Base-by-base conservation (phyloP, 2,329 filamentous ascomycete species). In the Colletotrichum abscissum region DNA sequence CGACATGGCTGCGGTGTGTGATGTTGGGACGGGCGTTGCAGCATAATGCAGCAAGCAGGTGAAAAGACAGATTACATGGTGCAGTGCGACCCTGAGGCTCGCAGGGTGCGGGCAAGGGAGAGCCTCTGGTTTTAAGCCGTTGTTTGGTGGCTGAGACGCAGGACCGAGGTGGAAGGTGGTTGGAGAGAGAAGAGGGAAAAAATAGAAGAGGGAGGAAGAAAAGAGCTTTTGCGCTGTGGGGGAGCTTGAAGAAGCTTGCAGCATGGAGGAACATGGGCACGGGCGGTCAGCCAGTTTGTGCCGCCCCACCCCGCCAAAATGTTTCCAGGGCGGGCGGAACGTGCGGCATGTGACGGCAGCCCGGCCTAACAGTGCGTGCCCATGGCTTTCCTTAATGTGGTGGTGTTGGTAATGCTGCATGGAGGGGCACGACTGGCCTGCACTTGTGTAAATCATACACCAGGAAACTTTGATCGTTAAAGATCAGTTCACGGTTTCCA, bases 1-100 rank as follows among this genome's bases (percentile, higher is more conserved):
- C 62, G 82, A 82, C 84, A 84, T 85, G 81, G 77, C 79, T 80
- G 80, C 75, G 77, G 75, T 63, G 49, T 56, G 57, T 52, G 33
- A 58, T 42, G 62, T 58, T 26, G 35, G 28, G 52, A 73, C 52
- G 42, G 55, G 42, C 49, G 57, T 59, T 69, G 67, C 74, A 73
- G 74, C 74, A 75, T 75, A 69, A 65, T 65, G 74, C 74, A 64
- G 54, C 46, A 55, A 55, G 52, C 57, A 28, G n/a, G 28, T 26
- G n/a, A 38, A 54, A 63, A 74, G 67, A 72, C 72, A 73, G 64
- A 55, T 75, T 68, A 75, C 74, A 75, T 75, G 56, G 49, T 72
- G 30, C 46, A 55, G 35, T 67, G 67, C 60, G 62, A 49, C 33
- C 67, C 67, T 22, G 60, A 33, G 54, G 71, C 67, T 73, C 66